Percentiles rank a stretch among this genome's conserved stretches.
phyloP scores from a whole-genome alignment of 805 yeast species.

The Vanderwaltozyma tropicalis region DNA sequence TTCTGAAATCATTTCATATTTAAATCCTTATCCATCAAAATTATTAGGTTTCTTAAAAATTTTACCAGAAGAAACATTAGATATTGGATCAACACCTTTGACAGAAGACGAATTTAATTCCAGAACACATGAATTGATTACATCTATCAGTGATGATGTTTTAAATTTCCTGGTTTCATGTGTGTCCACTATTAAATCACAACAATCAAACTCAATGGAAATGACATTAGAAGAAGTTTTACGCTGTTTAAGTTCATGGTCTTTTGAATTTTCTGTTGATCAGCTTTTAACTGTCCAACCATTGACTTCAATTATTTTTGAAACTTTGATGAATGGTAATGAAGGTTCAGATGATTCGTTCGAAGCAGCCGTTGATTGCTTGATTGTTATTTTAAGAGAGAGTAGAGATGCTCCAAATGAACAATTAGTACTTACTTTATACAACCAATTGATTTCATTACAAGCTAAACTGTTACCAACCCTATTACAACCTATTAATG shows the following conservation, averaged over 20 bases:
- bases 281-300: slow-evolving; percentile 54
- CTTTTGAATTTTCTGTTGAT: slow-evolving; percentile 70
- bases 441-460: slow-evolving; percentile 54
- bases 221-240: slow-evolving; percentile 35
- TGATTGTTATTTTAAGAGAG: slow-evolving; percentile 71
- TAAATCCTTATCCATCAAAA: slow-evolving; percentile 32
- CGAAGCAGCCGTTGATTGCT: slow-evolving; percentile 78
- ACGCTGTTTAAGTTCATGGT: slow-evolving; percentile 83
- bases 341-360: slow-evolving; percentile 40
- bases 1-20: slow-evolving; percentile 46
- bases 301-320: slow-evolving; percentile 58
- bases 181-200: slow-evolving; percentile 14
- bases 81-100: slow-evolving; percentile 64
- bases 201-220: slow-evolving; percentile 19
- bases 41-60: slow-evolving; percentile 74
- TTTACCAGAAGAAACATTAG: slow-evolving; percentile 83
- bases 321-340: slow-evolving; percentile 39
- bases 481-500: slow-evolving; percentile 7
- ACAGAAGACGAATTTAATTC: slow-evolving; percentile 68
- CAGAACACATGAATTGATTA: slow-evolving; percentile 55
- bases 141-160: slow-evolving; percentile 58
- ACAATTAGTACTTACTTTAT: slow-evolving; percentile 54
- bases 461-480: slow-evolving; percentile 40
- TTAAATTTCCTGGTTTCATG: slow-evolving; percentile 50
- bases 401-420: slow-evolving; percentile 65